Evolutionary conservation across 371 early-diverging fungal species (phyloP), one percentile per base, ranked within the genome.

Genomic region (Blyttiomyces sp.): DNA sequence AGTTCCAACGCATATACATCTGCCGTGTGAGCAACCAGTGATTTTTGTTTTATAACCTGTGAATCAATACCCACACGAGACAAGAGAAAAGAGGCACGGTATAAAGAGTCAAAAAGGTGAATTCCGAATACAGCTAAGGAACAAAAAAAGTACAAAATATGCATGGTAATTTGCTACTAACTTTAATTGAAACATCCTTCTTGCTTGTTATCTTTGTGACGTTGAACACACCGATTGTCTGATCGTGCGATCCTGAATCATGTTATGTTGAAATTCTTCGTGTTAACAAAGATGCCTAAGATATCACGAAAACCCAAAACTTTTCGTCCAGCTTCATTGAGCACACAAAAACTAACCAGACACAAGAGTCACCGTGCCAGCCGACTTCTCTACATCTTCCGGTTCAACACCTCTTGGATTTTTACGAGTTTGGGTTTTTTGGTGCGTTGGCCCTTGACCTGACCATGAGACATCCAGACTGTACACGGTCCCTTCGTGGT

Each of bases 191-290:
- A n/a, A n/a, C n/a, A n/a, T n/a, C 46, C 42, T 55, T 39, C 19
- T 39, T 62, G 24, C 30, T 35, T 1, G 0, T 21, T 2, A 43
- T 13, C 24, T 43, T 54, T n/a, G n/a, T 4, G 17, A 78, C 68
- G 24, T 61, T 64, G 69, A 72, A 69, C 16, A 74, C 49, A 2
- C 51, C 16, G 3, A 76, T 70, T 1, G 49, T 59, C 46, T 75
- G 74, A 63, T 78, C 79, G 54, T 78, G 75, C 6, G 79, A 78
- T 4, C 79, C 79, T 73, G 36, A 16, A 1, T n/a, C n/a, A n/a
- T n/a, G n/a, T n/a, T n/a, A n/a, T n/a, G n/a, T n/a, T n/a, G n/a
- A n/a, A n/a, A n/a, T n/a, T n/a, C n/a, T n/a, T n/a, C n/a, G n/a
- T n/a, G n/a, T n/a, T n/a, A n/a, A n/a, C n/a, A n/a, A n/a, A n/a